Evolutionary conservation across 1,284 basidiomycete species (phyloP).

Genomic region (Neotropicomus parvogracilis): DNA sequence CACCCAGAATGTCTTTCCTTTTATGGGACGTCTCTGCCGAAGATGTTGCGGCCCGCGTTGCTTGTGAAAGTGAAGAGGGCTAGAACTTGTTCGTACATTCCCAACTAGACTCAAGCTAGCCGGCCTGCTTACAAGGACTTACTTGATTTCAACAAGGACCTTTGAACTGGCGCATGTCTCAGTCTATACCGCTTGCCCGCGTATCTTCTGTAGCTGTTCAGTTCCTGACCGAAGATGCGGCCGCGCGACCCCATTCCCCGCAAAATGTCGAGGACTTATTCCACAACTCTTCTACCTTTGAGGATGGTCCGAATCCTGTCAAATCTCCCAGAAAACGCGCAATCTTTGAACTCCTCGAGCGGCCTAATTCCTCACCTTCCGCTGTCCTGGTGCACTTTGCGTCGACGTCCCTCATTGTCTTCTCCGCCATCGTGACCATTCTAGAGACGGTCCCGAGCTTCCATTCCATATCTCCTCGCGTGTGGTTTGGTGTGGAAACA

Average conservation of each 20-base stretch:
- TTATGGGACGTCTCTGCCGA: too few relatives aligned
- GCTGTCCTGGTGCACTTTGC: slow-evolving; percentile 66
- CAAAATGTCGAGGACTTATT: slow-evolving; percentile 38
- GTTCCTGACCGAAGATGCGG: slow-evolving; percentile 41
- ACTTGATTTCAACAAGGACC: too few relatives aligned
- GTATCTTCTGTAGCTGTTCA: slow-evolving; percentile 25
- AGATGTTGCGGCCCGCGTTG: too few relatives aligned
- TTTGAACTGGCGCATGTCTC: slow-evolving; percentile 22
- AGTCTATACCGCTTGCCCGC: slow-evolving; percentile 28
- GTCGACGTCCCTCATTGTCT: slow-evolving; percentile 59
- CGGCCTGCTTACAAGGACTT: too few relatives aligned
- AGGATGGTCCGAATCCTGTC: slow-evolving; percentile 39
- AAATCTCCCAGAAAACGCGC: slow-evolving; percentile 56
- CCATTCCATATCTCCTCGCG: slow-evolving; percentile 62
- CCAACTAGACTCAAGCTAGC: too few relatives aligned
- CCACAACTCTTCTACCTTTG: slow-evolving; percentile 32
- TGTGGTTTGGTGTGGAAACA: slow-evolving; percentile 83
- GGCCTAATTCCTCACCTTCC: slow-evolving; percentile 60
- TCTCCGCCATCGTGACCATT: slow-evolving; percentile 77
- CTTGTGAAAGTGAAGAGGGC: too few relatives aligned
- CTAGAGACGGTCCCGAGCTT: slow-evolving; percentile 83
- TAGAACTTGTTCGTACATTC: too few relatives aligned
- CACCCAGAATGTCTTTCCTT: too few relatives aligned
- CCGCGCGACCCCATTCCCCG: slow-evolving; percentile 27
- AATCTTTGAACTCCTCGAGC: slow-evolving; percentile 61